These are phyloP conservation scores for Cadophora gregata DNA, from an alignment of 2,329 filamentous ascomycete species.

Conservation along the genomic window DNA sequence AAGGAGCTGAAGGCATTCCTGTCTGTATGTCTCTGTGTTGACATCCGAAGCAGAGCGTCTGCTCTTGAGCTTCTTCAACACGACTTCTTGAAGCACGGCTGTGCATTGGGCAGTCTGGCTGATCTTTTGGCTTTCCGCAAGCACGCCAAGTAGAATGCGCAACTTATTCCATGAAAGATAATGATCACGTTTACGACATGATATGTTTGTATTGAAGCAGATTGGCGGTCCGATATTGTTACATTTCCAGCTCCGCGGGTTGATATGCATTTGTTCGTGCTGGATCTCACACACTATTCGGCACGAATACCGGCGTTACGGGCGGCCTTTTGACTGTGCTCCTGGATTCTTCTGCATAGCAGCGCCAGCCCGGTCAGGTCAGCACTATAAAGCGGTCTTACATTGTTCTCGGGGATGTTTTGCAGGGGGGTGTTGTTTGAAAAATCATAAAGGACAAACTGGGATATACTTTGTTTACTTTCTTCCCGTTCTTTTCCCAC, in stretches of 20 bases:
- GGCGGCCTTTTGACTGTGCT: conserved; percentile 27
- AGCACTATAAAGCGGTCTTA: conserved; percentile 26
- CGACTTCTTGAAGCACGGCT: conserved; percentile 94
- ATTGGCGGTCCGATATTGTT: conserved; percentile 23
- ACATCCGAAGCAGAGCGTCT: conserved; percentile 92
- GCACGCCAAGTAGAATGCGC: conserved; percentile 60
- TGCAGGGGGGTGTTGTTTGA: not conserved
- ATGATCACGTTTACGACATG: conserved; percentile 27
- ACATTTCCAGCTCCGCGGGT: conserved; percentile 28
- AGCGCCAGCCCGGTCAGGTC: conserved; percentile 14
- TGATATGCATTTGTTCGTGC: conserved; percentile 35
- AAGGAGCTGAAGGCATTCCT: conserved; percentile 98
- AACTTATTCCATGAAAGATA: conserved; percentile 14
- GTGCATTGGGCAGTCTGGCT: conserved; percentile 79
- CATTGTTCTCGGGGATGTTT: conserved; percentile 1
- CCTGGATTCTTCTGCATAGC: conserved; percentile 22
- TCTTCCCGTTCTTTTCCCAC: not conserved
- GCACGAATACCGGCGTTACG: conserved; percentile 39
- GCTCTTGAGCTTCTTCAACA: conserved; percentile 88
- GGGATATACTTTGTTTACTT: conserved; percentile 15
- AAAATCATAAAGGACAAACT: conserved; percentile 17
- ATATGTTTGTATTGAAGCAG: conserved; percentile 23
- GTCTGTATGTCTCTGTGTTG: conserved; percentile 94
- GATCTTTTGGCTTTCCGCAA: conserved; percentile 90
- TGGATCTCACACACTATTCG: conserved; percentile 29